Evolutionary conservation across 202 grass and related monocot species (phyloP), one percentile per base, ranked within the genome.

Genomic region (Setaria italica): DNA sequence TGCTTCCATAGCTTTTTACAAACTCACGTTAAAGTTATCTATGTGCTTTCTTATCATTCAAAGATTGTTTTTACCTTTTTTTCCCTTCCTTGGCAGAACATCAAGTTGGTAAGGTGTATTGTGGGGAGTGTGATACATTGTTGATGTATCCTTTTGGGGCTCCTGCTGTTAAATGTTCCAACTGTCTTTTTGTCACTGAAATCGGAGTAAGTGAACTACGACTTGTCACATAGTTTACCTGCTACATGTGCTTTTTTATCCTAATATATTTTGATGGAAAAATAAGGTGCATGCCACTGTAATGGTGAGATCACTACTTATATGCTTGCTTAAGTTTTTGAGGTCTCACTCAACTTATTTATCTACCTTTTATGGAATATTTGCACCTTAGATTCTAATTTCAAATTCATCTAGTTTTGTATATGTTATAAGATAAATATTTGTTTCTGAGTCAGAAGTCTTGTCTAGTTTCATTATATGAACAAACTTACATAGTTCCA

Each of bases 111-210:
- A 98, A 84, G 70, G 82, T 91, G 83, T 70, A 56, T 47, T 95
- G 96, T 70, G 91, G 88, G 29, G 85, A 86, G 77, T 99, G 96
- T 87, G 86, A 76, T 82, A 62, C 80, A 86, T 75, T 94, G 19
- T 76, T 96, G 62, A 96, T 99, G 86, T 99, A 99, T 74, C 96
- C 96, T 53, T 94, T 86, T 74, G 93, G 96, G 20, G 83, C 90
- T 85, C 88, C 91, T 54, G 83, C 96, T 70, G 93, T 92, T 13
- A 89, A 88, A 82, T 99, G 96, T 80, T 94, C 91, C 57, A 86
- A 49, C 39, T 99, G 93, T 82, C 72, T 66, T 87, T 91, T 86
- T 43, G 73, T 96, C 39, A 99, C 93, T 64, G 64, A 96, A 90
- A 94, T 96, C 62, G 85, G 86, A 84, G 93, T 99, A 95, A 92